Evolutionary conservation across 140 eudicot species (phyloP).

Genomic region (Oenanthe javanica): DNA sequence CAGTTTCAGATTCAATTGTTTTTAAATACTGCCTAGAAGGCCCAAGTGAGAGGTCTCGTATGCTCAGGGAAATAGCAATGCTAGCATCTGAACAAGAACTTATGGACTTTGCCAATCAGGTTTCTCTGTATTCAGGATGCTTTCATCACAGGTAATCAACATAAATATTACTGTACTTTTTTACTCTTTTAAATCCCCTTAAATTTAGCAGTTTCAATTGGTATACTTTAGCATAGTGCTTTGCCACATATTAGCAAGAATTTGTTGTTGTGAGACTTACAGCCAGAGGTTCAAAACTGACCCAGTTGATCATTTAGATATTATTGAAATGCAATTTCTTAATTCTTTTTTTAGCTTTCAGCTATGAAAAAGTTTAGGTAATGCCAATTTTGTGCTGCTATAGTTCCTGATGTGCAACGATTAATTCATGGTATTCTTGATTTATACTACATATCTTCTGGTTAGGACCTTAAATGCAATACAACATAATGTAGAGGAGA

Average conservation of each 20-base stretch:
- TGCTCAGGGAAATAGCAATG: constrained; percentile 59
- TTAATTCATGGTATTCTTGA: not conserved
- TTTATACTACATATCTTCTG: not conserved
- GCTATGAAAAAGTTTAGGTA: not conserved
- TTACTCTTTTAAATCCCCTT: constrained; percentile 1
- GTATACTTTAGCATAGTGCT: not conserved
- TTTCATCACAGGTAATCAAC: constrained; percentile 67
- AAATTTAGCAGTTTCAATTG: not conserved
- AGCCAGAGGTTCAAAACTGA: not conserved
- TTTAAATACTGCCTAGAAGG: constrained; percentile 86
- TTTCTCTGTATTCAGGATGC: constrained; percentile 77
- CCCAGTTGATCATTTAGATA: not conserved
- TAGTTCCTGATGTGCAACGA: not conserved
- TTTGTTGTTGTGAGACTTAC: not conserved
- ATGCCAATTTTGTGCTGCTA: not conserved
- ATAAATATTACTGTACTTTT: not conserved
- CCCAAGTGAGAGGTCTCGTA: constrained; percentile 48
- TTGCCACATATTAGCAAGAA: not conserved
- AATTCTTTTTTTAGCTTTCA: not conserved
- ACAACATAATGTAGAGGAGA: not conserved
- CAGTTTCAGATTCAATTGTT: constrained; percentile 52
- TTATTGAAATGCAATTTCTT: not conserved
- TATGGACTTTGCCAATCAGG: constrained; percentile 57
- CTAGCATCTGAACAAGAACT: constrained; percentile 48
- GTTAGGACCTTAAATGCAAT: not conserved